Evolutionary conservation across 1,139 yeast genomes (phyloP).

Genomic region (Protomyces lactucae-debilis): DNA sequence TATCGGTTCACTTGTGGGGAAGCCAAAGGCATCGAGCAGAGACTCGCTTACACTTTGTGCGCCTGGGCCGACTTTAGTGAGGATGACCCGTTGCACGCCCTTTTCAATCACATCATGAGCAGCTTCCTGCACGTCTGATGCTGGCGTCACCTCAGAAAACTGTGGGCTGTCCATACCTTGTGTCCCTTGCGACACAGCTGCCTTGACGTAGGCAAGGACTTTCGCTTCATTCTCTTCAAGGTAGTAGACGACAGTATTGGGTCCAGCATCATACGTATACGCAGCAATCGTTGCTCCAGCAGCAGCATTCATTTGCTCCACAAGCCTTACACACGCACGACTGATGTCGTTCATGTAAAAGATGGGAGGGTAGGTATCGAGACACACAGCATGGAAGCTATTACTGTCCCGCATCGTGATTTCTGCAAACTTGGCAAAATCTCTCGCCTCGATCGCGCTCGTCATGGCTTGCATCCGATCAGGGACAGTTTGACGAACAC

Average conservation of each 20-base stretch:
- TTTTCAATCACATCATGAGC: slow-evolving; percentile 64
- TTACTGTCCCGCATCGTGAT: slow-evolving; percentile 95
- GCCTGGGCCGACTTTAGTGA: slow-evolving; percentile 83
- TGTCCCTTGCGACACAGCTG: slow-evolving; percentile 52
- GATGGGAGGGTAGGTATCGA: slow-evolving; percentile 93
- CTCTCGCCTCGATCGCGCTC: slow-evolving; percentile 59
- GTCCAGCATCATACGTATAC: slow-evolving; percentile 98
- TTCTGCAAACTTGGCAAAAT: slow-evolving; percentile 75
- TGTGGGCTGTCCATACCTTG: slow-evolving; percentile 55
- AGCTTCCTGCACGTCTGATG: slow-evolving; percentile 55
- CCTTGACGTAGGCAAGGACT: slow-evolving; percentile 45
- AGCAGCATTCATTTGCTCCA: slow-evolving; percentile 66
- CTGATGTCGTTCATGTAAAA: slow-evolving; percentile 95
- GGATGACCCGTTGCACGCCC: slow-evolving; percentile 76
- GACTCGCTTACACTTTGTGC: slow-evolving; percentile 43
- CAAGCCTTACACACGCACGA: slow-evolving; percentile 72
- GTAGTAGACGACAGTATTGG: slow-evolving; percentile 93
- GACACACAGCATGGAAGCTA: slow-evolving; percentile 94
- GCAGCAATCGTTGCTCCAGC: slow-evolving; percentile 72
- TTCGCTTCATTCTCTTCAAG: slow-evolving; percentile 63
- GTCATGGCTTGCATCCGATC: slow-evolving; percentile 77
- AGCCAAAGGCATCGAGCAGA: slow-evolving; percentile 20
- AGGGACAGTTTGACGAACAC: slow-evolving; percentile 80
- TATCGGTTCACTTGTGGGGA: background rate
- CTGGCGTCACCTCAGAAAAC: slow-evolving; percentile 43